Evolutionary conservation across 1,284 basidiomycete species (phyloP), one percentile per base, ranked within the genome.

Genomic region (Termitomyces sp.): DNA sequence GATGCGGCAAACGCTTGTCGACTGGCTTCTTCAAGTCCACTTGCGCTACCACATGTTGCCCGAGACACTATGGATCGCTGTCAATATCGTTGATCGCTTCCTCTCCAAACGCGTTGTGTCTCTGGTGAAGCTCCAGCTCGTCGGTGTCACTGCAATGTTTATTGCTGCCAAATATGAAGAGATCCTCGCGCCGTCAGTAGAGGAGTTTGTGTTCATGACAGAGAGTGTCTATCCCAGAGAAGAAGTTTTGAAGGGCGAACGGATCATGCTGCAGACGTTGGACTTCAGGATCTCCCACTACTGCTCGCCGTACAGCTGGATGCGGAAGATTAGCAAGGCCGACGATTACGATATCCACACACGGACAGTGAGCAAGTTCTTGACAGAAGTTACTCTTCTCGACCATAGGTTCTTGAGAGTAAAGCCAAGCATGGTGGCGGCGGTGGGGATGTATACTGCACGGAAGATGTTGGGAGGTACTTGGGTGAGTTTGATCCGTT

Each of bases 291-390:
- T 99, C 68, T 98, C 95, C 55, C 86, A 94, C 55, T 99, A 99
- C 76, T 99, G 97, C 76, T 97, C 96, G 46, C 97, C 97, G 1
- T 99, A 99, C 77, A 95, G 92, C 68, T 99, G 97, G 97, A 94
- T 99, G 78, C 86, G 97, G 61, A 88, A 90, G 65, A 99, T 99
- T 72, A 96, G 92, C 78, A 98, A 96, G 73, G 97, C 97, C 28
- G 97, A 99, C 74, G 92, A 98, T 73, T 99, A 99, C 70, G 94
- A 99, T 69, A 89, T 99, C 64, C 96, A 98, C 71, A 99, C 96
- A 5, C 80, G 97, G 57, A 99, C 97, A 10, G 76, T 99, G 54
- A 90, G 92, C 78, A 99, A 99, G 73, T 99, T 98, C 79, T 74
- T 99, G 68, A 96, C 95, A 67, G 97, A 99, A 73, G 91, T 97